Evolutionary conservation across 768 basidiomycete genomes (phyloP).

Genomic region (Polyporus arcularius): DNA sequence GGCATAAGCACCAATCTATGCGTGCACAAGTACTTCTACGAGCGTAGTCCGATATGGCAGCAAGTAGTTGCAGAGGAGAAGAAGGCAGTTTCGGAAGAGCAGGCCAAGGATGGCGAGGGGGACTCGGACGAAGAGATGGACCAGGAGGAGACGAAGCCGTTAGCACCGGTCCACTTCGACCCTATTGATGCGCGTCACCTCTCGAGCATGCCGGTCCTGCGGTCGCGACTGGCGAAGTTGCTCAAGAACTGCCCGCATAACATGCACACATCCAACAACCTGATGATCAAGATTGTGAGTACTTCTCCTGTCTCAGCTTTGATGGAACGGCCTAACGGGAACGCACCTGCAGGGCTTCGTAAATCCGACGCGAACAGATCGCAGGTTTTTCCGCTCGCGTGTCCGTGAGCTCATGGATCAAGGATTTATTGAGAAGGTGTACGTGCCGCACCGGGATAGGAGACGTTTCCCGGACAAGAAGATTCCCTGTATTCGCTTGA

Average conservation of each 20-base stretch:
- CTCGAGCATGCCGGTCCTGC: constrained; percentile 72
- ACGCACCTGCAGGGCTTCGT: constrained; percentile 62
- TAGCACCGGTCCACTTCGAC: constrained; percentile 51
- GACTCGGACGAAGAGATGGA: constrained; percentile 26
- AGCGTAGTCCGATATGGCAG: constrained; percentile 74
- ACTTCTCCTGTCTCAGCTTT: neutral
- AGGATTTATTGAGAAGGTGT: constrained; percentile 73
- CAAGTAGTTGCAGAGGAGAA: constrained; percentile 72
- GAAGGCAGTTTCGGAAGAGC: constrained; percentile 42
- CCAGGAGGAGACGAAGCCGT: constrained; percentile 20
- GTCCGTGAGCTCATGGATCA: constrained; percentile 73
- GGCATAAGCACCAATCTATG: constrained; percentile 77
- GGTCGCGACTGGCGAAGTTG: constrained; percentile 68
- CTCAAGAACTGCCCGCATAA: constrained; percentile 69
- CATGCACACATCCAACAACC: constrained; percentile 72
- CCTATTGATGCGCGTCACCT: constrained; percentile 79
- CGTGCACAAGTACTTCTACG: constrained; percentile 85
- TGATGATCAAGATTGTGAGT: constrained; percentile 76
- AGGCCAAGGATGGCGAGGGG: constrained; percentile 33
- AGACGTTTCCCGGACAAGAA: constrained; percentile 41
- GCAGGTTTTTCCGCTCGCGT: constrained; percentile 80
- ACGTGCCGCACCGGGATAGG: constrained; percentile 61
- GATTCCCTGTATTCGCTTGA: constrained; percentile 69
- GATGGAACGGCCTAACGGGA: no score
- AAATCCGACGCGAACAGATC: constrained; percentile 73